A percentile compares a stretch with the other conserved stretches of the same genome.
phyloP scores from a whole-genome alignment of 805 yeast species.

The Tetrapisispora iriomotensis region DNA sequence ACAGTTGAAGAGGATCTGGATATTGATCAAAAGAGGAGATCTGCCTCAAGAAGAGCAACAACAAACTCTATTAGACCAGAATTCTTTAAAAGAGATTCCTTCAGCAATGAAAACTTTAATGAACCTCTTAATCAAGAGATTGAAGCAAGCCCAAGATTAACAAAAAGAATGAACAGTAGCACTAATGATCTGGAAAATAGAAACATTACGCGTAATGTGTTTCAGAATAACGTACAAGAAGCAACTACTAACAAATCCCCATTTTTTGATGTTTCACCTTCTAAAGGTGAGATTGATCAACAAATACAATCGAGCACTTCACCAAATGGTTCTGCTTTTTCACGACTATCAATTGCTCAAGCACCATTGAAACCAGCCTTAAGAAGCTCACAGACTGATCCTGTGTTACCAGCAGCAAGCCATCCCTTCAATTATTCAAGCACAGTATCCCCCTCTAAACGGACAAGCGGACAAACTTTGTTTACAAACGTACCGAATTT shows the following conservation, averaged over 20 bases:
- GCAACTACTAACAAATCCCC: neutral
- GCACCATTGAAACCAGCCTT: slow-evolving; percentile 30
- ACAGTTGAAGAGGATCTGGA: slow-evolving; percentile 1
- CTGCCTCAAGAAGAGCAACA: slow-evolving; percentile 2
- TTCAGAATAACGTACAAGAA: neutral
- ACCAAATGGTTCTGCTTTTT: slow-evolving; percentile 11
- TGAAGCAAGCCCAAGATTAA: neutral
- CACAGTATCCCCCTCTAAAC: slow-evolving; percentile 11
- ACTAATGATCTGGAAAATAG: neutral
- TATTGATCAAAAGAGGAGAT: neutral
- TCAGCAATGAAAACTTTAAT: neutral
- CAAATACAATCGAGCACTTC: slow-evolving; percentile 6
- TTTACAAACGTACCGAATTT: neutral
- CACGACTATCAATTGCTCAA: slow-evolving; percentile 24
- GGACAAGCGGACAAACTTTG: neutral
- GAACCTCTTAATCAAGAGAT: neutral
- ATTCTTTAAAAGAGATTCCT: neutral
- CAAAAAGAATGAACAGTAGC: neutral
- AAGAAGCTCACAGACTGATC: slow-evolving; percentile 9
- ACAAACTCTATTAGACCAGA: slow-evolving; percentile 4
- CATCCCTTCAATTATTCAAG: neutral
- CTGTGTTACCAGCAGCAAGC: slow-evolving; percentile 4
- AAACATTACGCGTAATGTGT: neutral
- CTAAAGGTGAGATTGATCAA: neutral
- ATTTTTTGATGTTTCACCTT: neutral